A percentile compares a stretch with the other conserved stretches of the same genome.
Conservation (phyloP, 352 stramenopile species). For the Pythium brassicae region DNA sequence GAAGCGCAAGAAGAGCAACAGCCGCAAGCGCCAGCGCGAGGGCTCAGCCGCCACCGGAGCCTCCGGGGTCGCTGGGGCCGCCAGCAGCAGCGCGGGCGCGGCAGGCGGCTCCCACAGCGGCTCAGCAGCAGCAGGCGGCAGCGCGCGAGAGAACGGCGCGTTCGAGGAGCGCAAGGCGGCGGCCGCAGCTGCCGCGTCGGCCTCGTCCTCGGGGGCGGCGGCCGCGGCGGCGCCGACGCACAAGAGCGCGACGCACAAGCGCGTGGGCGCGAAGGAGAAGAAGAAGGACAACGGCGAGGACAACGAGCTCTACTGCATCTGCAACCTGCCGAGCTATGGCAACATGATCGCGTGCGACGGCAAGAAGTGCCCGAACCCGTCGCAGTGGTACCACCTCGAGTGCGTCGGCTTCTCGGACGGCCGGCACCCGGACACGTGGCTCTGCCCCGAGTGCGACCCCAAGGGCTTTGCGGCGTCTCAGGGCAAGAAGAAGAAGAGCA, state of each 20-base stretch:
- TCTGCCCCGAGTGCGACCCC: slow-evolving; percentile 82
- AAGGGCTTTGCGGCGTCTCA: slow-evolving; percentile 74
- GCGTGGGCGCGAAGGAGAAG: slow-evolving; percentile 47
- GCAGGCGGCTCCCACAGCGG: not conserved
- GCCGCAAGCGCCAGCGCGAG: slow-evolving; percentile 69
- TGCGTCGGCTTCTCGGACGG: slow-evolving; percentile 80
- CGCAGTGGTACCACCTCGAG: slow-evolving; percentile 86
- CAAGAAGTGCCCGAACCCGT: slow-evolving; percentile 84
- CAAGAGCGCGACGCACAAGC: slow-evolving; percentile 42
- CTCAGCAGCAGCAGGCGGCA: slow-evolving; percentile 5
- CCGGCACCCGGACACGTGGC: slow-evolving; percentile 80
- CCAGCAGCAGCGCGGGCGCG: slow-evolving; percentile 13
- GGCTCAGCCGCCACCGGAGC: slow-evolving; percentile 17
- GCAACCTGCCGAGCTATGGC: slow-evolving; percentile 81
- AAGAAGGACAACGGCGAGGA: slow-evolving; percentile 66
- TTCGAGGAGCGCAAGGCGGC: slow-evolving; percentile 27
- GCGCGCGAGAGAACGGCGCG: slow-evolving; percentile 7
- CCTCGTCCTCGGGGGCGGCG: slow-evolving; percentile 10
- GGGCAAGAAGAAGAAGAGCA: slow-evolving; percentile 88
- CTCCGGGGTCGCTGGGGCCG: too few relatives aligned
- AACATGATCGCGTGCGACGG: slow-evolving; percentile 89
- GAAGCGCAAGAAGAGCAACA: slow-evolving; percentile 73
- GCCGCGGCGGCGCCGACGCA: slow-evolving; percentile 19
- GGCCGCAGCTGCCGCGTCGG: slow-evolving; percentile 5
- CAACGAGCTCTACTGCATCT: slow-evolving; percentile 88